Evolutionary conservation across 2,329 filamentous ascomycete species (phyloP), one percentile per base, ranked within the genome.

Genomic region (Aureobasidium namibiae): DNA sequence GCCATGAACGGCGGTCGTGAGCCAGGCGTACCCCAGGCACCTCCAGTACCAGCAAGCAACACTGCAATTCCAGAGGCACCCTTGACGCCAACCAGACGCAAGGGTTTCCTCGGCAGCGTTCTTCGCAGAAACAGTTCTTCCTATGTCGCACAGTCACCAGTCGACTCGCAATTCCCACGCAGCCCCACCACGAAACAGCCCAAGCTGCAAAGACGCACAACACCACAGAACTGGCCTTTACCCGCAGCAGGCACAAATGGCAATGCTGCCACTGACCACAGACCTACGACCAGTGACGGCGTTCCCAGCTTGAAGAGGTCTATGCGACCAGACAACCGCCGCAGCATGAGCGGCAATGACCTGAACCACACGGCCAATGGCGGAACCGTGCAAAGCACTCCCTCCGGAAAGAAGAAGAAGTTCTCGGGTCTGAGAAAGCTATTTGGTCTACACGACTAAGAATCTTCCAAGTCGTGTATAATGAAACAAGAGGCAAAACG

Each of bases 371-470:
- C 53, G 42, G 52, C 50, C 38, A 34, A 45, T 11, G 21, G 26
- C n/a, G 39, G 67, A 63, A 33, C 66, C 69, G 2, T 67, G 70
- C 33, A 44, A 33, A 68, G 72, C 42, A 64, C 69, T 14, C 62
- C 70, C 54, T 72, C 70, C 6, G 68, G 71, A 46, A 78, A 76
- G 70, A 82, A 80, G 74, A 89, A 89, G 79, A 88, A 86, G 72
- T 89, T 90, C 71, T 79, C 80, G 42, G 74, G 77, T 58, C 71
- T 90, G 68, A 82, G 87, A 69, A 82, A 78, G 69, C 86, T 87
- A 70, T 87, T 90, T 72, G 76, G 78, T 50, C 69, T 84, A 52
- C 73, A 82, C 67, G 80, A 82, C 66, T 84, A 70, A 74, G 13
- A 5, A 14, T n/a, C n/a, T n/a, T n/a, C n/a, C n/a, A 8, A 18